Evolutionary conservation across 495 filamentous ascomycete species (phyloP).

Genomic region (Friedmanniomyces endolithicus): DNA sequence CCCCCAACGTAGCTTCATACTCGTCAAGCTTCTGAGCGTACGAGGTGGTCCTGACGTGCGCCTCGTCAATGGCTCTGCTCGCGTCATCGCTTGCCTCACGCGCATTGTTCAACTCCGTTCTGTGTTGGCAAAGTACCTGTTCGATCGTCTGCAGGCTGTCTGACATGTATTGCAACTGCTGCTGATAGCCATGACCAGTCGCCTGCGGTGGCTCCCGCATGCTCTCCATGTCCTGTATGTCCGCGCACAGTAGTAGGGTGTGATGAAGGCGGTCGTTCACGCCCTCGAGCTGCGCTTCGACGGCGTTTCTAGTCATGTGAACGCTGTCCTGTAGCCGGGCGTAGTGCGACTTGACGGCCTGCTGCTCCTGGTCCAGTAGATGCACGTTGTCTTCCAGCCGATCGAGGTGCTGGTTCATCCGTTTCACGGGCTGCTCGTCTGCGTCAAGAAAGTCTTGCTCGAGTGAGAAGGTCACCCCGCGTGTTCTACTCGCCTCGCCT

Average conservation of each 20-base stretch:
- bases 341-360: constrained; percentile 10
- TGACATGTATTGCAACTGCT: constrained; percentile 17
- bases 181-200: constrained; percentile 16
- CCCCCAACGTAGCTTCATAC: constrained; percentile 37
- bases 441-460: constrained; percentile 29
- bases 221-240: constrained; percentile 7
- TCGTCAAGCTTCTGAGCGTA: constrained; percentile 13
- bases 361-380: constrained; percentile 19
- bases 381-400: constrained; percentile 12
- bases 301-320: constrained; percentile 16
- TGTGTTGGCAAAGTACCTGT: constrained; percentile 11
- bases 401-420: constrained; percentile 24
- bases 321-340: constrained; percentile 5
- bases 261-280: constrained; percentile 26
- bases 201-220: constrained; percentile 13
- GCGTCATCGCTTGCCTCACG: not conserved
- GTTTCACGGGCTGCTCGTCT: constrained; percentile 33
- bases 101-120: constrained; percentile 1
- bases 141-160: constrained; percentile 17
- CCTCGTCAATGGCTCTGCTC: constrained; percentile 1
- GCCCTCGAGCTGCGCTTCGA: constrained; percentile 25
- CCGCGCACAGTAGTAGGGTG: constrained; percentile 18
- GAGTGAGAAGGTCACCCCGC: constrained; percentile 26
- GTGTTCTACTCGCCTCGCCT: constrained; percentile 36
- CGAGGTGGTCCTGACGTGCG: not conserved